Evolutionary conservation across 2,329 filamentous ascomycete species (phyloP).

Genomic region (Cadophora luteo-olivacea): DNA sequence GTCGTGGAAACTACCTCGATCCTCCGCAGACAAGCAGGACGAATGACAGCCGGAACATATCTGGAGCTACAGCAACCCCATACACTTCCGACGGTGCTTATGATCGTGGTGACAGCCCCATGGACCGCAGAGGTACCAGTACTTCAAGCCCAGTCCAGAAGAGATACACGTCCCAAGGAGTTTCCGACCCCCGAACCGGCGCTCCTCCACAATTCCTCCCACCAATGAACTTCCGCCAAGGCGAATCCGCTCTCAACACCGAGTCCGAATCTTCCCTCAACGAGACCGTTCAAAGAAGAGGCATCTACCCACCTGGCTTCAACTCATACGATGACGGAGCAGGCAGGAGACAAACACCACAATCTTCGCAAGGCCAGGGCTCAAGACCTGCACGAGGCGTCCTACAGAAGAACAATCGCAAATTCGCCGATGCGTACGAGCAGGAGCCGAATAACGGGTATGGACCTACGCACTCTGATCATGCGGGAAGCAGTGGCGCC

Average conservation of each 20-base stretch:
- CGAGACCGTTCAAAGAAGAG: conserved; percentile 34
- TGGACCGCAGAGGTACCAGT: conserved; percentile 48
- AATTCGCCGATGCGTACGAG: conserved; percentile 89
- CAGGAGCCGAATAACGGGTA: conserved; percentile 69
- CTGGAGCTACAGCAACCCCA: conserved; percentile 31
- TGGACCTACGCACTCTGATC: conserved; percentile 62
- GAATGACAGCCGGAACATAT: conserved; percentile 34
- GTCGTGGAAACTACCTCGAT: conserved; percentile 35
- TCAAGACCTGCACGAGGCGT: conserved; percentile 53
- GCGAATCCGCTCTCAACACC: conserved; percentile 39
- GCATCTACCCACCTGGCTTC: conserved; percentile 35
- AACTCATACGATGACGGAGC: conserved; percentile 39
- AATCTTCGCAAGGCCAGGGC: conserved; percentile 36
- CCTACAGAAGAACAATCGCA: conserved; percentile 84
- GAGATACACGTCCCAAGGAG: conserved; percentile 51
- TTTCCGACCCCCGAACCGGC: conserved; percentile 35
- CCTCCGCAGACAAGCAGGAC: conserved; percentile 33
- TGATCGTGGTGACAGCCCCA: conserved; percentile 40
- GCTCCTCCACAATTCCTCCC: conserved; percentile 38
- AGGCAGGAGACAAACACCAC: conserved; percentile 16
- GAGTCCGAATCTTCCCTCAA: conserved; percentile 43
- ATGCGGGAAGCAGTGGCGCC: conserved; percentile 81
- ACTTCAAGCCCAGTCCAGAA: conserved; percentile 49
- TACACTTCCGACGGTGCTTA: conserved; percentile 40
- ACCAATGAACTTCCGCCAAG: conserved; percentile 41